Evolutionary conservation across 805 yeast species (phyloP), one percentile per base, ranked within the genome.

Genomic region (Metschnikowia drakensbergensis): DNA sequence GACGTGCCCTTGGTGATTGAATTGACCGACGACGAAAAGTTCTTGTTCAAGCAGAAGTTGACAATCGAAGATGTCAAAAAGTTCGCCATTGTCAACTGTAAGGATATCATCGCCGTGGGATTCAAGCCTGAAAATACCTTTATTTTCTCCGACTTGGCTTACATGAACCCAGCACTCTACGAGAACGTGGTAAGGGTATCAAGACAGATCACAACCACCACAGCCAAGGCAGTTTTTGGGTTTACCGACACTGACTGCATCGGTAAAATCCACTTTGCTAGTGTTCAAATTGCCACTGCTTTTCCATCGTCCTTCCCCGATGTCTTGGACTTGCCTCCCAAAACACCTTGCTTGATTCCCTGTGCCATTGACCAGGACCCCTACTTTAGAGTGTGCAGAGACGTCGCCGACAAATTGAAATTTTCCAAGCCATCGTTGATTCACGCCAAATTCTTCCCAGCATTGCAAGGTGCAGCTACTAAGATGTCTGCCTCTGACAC

Each of bases 331-430:
- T 71, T 84, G 60, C 88, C 95, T 40, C 75, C 83, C 42, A 94
- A 91, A 73, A 89, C 97, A 0, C 98, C 97, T 53, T 89, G 96
- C 69, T 76, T 94, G 67, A 94, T 94, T 67, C 99, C 99, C 35
- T 94, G 99, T 77, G 99, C 99, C 42, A 94, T 94, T 65, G 99
- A 94, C 67, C 99, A 92, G 75, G 99, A 94, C 68, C 98, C 99
- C 29, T 94, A 94, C 69, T 94, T 94, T 76, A 81, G 99, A 70
- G 95, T 94, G 23, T 88, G 96, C 69, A 81, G 99, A 71, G 99
- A 94, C 66, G 99, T 94, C 56, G 97, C 99, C 8, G 90, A 84
- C 62, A 94, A 92, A 69, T 79, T 94, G 66, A 86, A 85, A 68
- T 95, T 79, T 66, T 74, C 90, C 53, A 94, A 94, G 71, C 98